Conservation (phyloP, 2,329 filamentous ascomycete species). For the Aspergillus pseudoviridinutans region DNA sequence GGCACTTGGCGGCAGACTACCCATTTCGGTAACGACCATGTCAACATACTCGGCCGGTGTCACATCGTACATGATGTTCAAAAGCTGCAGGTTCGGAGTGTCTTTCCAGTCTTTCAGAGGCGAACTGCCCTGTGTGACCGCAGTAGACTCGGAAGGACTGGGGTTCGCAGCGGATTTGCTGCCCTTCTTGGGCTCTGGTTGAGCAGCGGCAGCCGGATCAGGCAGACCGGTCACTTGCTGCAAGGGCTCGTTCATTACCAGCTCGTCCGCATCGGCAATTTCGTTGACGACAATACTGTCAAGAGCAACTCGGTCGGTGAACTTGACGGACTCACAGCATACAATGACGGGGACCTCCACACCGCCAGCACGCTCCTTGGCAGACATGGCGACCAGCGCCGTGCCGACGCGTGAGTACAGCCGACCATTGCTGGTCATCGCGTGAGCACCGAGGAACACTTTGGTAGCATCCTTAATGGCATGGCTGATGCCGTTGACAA, state of each 20-base stretch:
- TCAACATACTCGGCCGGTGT: constrained; percentile 83
- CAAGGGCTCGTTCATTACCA: constrained; percentile 36
- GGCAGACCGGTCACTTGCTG: constrained; percentile 32
- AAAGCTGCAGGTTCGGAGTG: constrained; percentile 57
- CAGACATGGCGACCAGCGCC: constrained; percentile 78
- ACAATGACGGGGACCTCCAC: constrained; percentile 77
- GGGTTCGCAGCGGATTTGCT: constrained; percentile 23
- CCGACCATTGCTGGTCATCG: constrained; percentile 91
- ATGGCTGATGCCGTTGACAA: constrained; percentile 72
- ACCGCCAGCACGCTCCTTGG: constrained; percentile 54
- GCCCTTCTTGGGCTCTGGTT: constrained; percentile 29
- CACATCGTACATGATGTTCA: constrained; percentile 85
- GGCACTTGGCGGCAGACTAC: constrained; percentile 77
- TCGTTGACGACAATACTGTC: constrained; percentile 95
- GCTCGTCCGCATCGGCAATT: constrained; percentile 71
- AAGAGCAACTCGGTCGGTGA: constrained; percentile 81
- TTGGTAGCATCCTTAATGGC: constrained; percentile 68
- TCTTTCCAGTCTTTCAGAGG: constrained; percentile 54
- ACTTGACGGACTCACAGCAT: constrained; percentile 92
- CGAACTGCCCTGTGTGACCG: constrained; percentile 24
- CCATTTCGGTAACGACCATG: constrained; percentile 87
- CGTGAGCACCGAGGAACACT: constrained; percentile 82
- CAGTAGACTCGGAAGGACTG: constrained; percentile 18
- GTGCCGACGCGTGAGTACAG: constrained; percentile 87
- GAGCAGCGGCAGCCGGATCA: constrained; percentile 20